phyloP scores from a whole-genome alignment of 2,329 filamentous ascomycete genomes.

The Aspergillus sclerotialis region DNA sequence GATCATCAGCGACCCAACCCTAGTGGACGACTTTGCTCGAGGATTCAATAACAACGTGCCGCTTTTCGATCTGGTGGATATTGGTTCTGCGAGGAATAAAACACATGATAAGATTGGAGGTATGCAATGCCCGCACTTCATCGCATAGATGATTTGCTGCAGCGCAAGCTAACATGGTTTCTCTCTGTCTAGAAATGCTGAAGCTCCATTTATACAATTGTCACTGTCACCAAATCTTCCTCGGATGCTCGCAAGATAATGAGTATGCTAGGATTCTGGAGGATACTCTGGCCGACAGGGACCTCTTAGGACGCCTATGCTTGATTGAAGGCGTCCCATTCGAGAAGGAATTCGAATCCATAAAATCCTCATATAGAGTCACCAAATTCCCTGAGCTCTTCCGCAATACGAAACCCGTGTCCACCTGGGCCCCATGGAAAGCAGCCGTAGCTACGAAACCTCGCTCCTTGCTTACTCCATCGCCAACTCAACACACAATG shows the following conservation, averaged over 20 bases:
- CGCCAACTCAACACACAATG: slow-evolving; percentile 26
- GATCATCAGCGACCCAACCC: slow-evolving; percentile 33
- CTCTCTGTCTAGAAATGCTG: slow-evolving; percentile 41
- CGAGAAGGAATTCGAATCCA: slow-evolving; percentile 43
- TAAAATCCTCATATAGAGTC: slow-evolving; percentile 43
- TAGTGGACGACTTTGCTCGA: slow-evolving; percentile 47
- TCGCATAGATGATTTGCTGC: background rate
- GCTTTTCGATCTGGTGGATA: slow-evolving; percentile 46
- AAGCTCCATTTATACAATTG: slow-evolving; percentile 50
- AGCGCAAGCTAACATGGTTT: slow-evolving; percentile 18
- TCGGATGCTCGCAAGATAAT: slow-evolving; percentile 53
- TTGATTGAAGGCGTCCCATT: slow-evolving; percentile 52
- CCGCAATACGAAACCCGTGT: slow-evolving; percentile 44
- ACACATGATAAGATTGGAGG: slow-evolving; percentile 44
- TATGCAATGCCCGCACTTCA: slow-evolving; percentile 20
- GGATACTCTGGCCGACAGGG: slow-evolving; percentile 39
- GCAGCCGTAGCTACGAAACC: slow-evolving; percentile 21
- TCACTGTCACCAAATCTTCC: slow-evolving; percentile 54
- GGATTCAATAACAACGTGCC: slow-evolving; percentile 49
- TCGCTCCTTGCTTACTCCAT: slow-evolving; percentile 26
- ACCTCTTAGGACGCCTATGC: slow-evolving; percentile 44
- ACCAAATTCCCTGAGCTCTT: slow-evolving; percentile 49
- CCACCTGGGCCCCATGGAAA: slow-evolving; percentile 29
- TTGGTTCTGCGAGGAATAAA: slow-evolving; percentile 38
- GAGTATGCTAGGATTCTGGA: slow-evolving; percentile 49